These are phyloP conservation scores for Aspergillus cristatus DNA, from an alignment of 495 filamentous ascomycete genomes.

Conservation along the genomic window DNA sequence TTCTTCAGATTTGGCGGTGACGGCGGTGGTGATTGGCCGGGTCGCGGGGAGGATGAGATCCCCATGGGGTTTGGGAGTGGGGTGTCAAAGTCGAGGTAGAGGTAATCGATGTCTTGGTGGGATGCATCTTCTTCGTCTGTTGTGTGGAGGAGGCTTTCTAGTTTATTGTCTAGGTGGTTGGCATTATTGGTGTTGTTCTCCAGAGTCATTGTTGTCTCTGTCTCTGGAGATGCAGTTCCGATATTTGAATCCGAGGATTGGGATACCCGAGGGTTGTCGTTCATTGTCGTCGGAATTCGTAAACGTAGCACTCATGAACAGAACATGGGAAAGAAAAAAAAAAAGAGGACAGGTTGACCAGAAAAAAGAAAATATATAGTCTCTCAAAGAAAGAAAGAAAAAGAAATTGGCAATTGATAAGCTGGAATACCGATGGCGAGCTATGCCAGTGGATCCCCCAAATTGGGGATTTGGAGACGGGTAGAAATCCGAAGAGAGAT, in stretches of 20 bases:
- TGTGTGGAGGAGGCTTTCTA: not conserved
- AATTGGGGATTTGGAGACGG: too few relatives aligned
- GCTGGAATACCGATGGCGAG: too few relatives aligned
- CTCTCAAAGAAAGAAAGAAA: too few relatives aligned
- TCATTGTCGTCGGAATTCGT: not conserved
- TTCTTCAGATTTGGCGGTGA: constrained; percentile 46
- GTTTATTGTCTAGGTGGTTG: not conserved
- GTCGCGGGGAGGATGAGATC: constrained; percentile 10
- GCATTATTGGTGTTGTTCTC: not conserved
- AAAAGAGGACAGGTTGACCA: not conserved
- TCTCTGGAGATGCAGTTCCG: too few relatives aligned
- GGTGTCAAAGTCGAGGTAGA: constrained; percentile 60
- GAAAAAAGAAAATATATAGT: not conserved
- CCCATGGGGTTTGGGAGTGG: constrained; percentile 41
- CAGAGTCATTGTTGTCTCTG: not conserved
- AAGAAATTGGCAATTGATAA: too few relatives aligned
- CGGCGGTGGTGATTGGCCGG: constrained; percentile 23
- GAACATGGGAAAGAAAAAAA: not conserved
- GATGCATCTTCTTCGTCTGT: not conserved
- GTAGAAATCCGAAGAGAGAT: too few relatives aligned
- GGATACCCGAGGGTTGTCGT: not conserved
- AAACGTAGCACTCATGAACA: too few relatives aligned
- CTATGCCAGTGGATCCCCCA: too few relatives aligned
- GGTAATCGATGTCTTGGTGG: constrained; percentile 37
- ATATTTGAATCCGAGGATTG: not conserved